Evolutionary conservation across 2,329 filamentous ascomycete species (phyloP), one percentile per base, ranked within the genome.

Genomic region (Aspergillus sp.): DNA sequence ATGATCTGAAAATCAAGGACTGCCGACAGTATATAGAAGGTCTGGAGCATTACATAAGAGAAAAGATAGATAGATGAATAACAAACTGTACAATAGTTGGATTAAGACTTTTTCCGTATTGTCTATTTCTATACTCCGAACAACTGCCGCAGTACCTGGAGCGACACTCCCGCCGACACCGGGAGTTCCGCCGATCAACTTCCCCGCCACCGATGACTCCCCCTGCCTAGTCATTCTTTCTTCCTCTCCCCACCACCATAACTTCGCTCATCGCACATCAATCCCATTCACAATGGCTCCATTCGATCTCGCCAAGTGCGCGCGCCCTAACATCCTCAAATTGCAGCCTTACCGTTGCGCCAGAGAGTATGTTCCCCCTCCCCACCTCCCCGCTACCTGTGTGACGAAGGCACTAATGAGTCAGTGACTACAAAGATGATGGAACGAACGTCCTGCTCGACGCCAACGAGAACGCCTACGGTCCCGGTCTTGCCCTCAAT

Each of bases 341-440:
- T 81, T 94, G 51, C 84, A 92, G 71, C 91, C 91, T 41, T 94
- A 94, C 73, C 87, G 91, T 60, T 94, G 91, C 74, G 91, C 91
- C 28, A 80, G 91, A 84, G 91, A 94, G 90, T 92, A 80, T 78
- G 88, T 78, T 54, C 60, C 54, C 58, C 61, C 55, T 54, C 60
- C 54, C 58, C 61, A 54, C 51, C 55, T 59, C 45, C 13, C 57
- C 58, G 47, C 25, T 39, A 30, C 55, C 38, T 49, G 17, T 50
- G 19, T 55, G 63, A 57, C 51, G 45, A 59, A 55, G 58, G 51
- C 52, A 64, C 68, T 71, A 66, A 75, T 64, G 65, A 69, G 54
- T 72, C 73, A 96, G 92, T 81, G 95, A 99, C 85, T 98, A 99
- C 85, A 97, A 99, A 81, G 94, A 99, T 76, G 91, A 99, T 74